These are phyloP conservation scores for Mortierella sp. DNA, from an alignment of 371 early-diverging fungal genomes.

Conservation along the genomic window DNA sequence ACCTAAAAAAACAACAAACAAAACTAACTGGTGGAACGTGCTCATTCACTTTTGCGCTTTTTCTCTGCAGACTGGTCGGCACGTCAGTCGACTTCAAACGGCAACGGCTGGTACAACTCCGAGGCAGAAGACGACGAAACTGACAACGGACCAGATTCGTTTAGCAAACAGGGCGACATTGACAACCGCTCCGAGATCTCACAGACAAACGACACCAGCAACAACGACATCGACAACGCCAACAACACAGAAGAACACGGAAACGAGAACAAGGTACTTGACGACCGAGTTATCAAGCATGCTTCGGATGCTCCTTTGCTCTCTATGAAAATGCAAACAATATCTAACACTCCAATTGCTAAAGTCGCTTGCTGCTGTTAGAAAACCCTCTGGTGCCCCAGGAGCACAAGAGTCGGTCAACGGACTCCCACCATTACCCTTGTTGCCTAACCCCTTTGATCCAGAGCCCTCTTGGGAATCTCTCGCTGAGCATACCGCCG, in stretches of 20 bases:
- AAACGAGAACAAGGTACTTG: neutral
- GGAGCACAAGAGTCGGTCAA: conserved; percentile 42
- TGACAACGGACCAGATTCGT: neutral
- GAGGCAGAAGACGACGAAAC: conserved; percentile 52
- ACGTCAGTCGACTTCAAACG: conserved; percentile 53
- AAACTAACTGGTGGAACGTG: neutral
- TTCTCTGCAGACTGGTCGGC: conserved; percentile 40
- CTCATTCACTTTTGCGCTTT: neutral
- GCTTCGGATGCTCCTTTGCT: neutral
- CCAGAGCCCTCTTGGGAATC: conserved; percentile 73
- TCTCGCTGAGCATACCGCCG: conserved; percentile 73
- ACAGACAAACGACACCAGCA: neutral
- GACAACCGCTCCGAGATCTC: conserved; percentile 8
- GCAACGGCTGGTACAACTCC: conserved; percentile 57
- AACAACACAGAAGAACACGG: neutral
- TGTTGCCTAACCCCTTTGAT: conserved; percentile 49
- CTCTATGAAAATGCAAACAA: neutral
- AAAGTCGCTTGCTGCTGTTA: conserved; percentile 21
- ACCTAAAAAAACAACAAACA: neutral
- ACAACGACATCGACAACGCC: neutral
- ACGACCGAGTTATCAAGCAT: neutral
- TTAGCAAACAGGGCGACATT: conserved; percentile 1
- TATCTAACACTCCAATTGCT: neutral
- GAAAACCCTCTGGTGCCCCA: conserved; percentile 52
- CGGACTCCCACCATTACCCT: conserved; percentile 46